Base-by-base conservation (phyloP, 352 stramenopile genomes). In the Plasmopara muralis region DNA sequence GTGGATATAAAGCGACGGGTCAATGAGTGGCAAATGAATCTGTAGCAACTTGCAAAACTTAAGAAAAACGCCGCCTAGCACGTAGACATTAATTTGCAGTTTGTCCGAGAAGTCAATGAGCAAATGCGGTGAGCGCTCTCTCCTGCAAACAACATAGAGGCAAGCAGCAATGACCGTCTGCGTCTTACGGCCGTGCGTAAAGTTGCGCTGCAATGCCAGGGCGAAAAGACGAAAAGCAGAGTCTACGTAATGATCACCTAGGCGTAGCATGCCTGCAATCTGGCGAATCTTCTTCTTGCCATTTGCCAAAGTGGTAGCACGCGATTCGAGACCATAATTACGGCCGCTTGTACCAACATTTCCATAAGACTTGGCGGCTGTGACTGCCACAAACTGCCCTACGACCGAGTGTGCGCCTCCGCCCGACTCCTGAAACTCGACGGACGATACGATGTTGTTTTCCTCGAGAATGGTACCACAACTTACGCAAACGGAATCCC, bases 41-140 rank as follows among this genome's bases (percentile, higher is more conserved):
- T 97, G 95, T 49, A 98, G 62, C 39, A 98, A 61, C 46, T 95
- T 87, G 54, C 92, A 94, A 60, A 98, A 93, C 55, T 95, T 95
- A 45, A 95, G 70, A 52, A 95, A 95, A 18, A 91, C 80, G 38
- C 80, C 82, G 18, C 84, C 84, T 14, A 95, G 68, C 56, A 89
- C 82, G 58, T 93, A 95, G 34, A 95, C 84, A 54, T 88, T 91
- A 60, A 98, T 94, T 74, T 99, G 95, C 6, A 99, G 76, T 47
- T 97, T 97, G 76, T 99, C 97, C 12, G 78, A 95, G 66, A 99
- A 99, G 74, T 99, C 97, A 67, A 99, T 99, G 14, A 99, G 83
- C 87, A 99, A 87, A 60, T 99, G 96, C 53, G 97, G 95, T 56
- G 89, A 97, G 57, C 98, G 97, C 64, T 99, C 90, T 62, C 97